Percentiles rank a stretch among this genome's conserved stretches.
Evolutionary conservation across 352 stramenopile genomes (phyloP).

Genomic region (Phytophthora colocasiae): DNA sequence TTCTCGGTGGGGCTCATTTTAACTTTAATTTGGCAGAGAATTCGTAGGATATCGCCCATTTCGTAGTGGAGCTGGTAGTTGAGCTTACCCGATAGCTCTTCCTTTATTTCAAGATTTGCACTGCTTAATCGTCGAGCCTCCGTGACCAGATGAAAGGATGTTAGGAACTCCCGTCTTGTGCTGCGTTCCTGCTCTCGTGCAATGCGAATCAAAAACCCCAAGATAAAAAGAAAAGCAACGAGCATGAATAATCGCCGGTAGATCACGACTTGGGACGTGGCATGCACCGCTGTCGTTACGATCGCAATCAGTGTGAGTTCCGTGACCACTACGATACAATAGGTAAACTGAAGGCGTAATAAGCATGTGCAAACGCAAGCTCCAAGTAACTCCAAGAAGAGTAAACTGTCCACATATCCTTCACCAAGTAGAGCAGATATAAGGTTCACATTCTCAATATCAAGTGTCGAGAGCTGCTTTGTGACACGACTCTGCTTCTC

Average conservation of each 20-base stretch:
- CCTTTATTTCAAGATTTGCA: conserved; percentile 74
- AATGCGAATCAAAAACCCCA: conserved; percentile 43
- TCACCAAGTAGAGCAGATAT: conserved; percentile 40
- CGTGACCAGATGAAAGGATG: conserved; percentile 57
- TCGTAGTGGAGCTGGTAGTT: conserved; percentile 78
- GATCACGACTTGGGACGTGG: conserved; percentile 18
- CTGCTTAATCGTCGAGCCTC: conserved; percentile 69
- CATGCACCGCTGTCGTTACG: conserved; percentile 38
- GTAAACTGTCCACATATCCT: conserved; percentile 47
- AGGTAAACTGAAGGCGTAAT: conserved; percentile 63
- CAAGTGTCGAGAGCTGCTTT: conserved; percentile 17
- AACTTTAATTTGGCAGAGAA: conserved; percentile 73
- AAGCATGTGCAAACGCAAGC: conserved; percentile 48
- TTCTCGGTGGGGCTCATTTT: conserved; percentile 61
- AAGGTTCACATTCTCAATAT: conserved; percentile 22
- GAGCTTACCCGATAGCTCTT: conserved; percentile 65
- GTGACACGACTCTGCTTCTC: conserved; percentile 38
- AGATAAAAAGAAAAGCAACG: conserved; percentile 42
- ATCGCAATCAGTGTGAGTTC: conserved; percentile 51
- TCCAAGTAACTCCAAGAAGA: conserved; percentile 55
- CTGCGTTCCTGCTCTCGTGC: conserved; percentile 57
- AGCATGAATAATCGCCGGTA: conserved; percentile 37
- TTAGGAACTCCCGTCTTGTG: conserved; percentile 59
- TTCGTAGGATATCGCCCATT: conserved; percentile 77
- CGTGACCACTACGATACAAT: conserved; percentile 45